These are phyloP conservation scores for Aspergillus thermomutatus DNA, from an alignment of 2,329 filamentous ascomycete genomes.

Conservation along the genomic window DNA sequence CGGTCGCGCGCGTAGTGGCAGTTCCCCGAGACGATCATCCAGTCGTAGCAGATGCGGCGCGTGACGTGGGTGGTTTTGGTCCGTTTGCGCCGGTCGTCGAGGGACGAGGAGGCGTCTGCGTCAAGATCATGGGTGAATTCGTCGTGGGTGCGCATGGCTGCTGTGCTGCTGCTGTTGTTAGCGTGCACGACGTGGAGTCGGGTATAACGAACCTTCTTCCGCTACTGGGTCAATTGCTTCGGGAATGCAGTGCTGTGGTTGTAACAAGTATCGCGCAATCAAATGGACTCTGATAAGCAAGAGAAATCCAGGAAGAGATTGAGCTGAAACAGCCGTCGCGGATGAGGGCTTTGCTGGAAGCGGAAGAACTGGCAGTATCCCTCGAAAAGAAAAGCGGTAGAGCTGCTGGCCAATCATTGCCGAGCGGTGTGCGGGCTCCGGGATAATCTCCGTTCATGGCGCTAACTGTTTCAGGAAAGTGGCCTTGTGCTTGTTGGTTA, in stretches of 20 bases:
- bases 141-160: constrained; percentile 9
- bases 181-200: neutral
- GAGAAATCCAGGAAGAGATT: no score
- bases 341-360: neutral
- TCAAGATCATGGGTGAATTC: constrained; percentile 5
- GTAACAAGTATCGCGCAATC: neutral
- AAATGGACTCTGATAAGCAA: no score
- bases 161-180: neutral
- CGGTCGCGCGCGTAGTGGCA: constrained; percentile 33
- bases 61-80: constrained; percentile 21
- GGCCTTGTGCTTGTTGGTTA: neutral
- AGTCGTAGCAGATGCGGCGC: constrained; percentile 37
- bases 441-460: neutral
- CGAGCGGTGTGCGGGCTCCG: neutral
- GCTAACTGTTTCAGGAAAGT: neutral
- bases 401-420: neutral
- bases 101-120: neutral
- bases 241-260: neutral
- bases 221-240: neutral
- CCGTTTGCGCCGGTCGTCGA: constrained; percentile 8
- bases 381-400: neutral
- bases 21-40: constrained; percentile 28
- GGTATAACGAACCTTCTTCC: neutral
- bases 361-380: neutral
- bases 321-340: neutral